Evolutionary conservation across 352 stramenopile species (phyloP).

Genomic region (Phytophthora gonapodyides): DNA sequence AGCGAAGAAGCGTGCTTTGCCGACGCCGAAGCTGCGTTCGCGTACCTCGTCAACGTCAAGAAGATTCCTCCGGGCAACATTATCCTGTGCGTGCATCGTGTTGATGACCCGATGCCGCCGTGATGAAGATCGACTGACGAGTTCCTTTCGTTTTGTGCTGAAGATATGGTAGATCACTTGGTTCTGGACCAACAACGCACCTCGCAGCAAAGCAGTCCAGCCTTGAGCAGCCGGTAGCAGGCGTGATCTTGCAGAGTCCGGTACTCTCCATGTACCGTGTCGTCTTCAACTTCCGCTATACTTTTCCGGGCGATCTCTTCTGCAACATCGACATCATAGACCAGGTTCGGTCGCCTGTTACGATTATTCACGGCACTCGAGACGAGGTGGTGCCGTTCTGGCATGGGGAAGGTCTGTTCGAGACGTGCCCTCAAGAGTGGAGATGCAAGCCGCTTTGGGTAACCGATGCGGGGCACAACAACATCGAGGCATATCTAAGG

Average conservation of each 20-base stretch:
- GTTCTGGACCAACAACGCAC: slow-evolving; percentile 96
- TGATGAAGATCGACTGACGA: background rate
- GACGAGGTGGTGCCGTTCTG: slow-evolving; percentile 99
- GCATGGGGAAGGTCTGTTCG: slow-evolving; percentile 95
- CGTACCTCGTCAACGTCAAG: slow-evolving; percentile 94
- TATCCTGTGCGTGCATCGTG: slow-evolving; percentile 89
- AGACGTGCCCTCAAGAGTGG: slow-evolving; percentile 92
- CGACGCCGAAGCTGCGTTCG: slow-evolving; percentile 96
- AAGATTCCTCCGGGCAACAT: slow-evolving; percentile 93
- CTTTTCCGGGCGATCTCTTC: slow-evolving; percentile 96
- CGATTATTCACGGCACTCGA: slow-evolving; percentile 98
- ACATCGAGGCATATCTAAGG: slow-evolving; percentile 97
- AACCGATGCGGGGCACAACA: slow-evolving; percentile 97
- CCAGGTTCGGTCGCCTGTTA: slow-evolving; percentile 93
- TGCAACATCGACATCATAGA: slow-evolving; percentile 96
- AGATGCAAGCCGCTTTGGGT: slow-evolving; percentile 98
- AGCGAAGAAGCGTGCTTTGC: slow-evolving; percentile 95
- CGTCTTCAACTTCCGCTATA: slow-evolving; percentile 99
- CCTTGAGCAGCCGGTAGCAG: slow-evolving; percentile 90
- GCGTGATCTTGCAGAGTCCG: slow-evolving; percentile 97
- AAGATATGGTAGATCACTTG: slow-evolving; percentile 91
- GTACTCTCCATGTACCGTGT: slow-evolving; percentile 97
- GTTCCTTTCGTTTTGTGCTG: background rate
- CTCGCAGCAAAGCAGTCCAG: slow-evolving; percentile 93
- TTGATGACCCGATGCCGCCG: background rate